phyloP scores from a whole-genome alignment of 2,329 filamentous ascomycete genomes.

The Fonsecaea multimorphosa region DNA sequence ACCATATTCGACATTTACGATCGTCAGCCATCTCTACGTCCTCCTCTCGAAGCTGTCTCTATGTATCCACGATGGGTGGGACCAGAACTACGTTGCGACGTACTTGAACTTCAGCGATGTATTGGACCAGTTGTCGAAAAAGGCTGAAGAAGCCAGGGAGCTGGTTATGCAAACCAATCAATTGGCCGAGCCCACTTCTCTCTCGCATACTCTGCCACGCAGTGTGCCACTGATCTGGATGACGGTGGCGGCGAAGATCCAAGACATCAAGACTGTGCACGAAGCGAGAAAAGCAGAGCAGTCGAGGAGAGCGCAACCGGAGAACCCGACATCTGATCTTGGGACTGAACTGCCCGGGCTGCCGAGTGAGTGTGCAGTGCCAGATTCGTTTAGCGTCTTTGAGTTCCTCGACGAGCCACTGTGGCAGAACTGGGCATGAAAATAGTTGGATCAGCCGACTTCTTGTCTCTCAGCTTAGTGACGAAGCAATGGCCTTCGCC shows the following conservation, averaged over 20 bases:
- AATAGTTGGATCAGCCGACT: too few relatives aligned
- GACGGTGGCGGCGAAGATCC: conserved; percentile 11
- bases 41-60: conserved; percentile 41
- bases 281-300: conserved; percentile 17
- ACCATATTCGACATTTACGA: conserved; percentile 54
- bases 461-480: too few relatives aligned
- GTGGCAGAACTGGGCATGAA: conserved; percentile 4
- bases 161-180: not conserved
- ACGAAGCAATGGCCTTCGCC: too few relatives aligned
- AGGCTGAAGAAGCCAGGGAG: conserved; percentile 35
- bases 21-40: conserved; percentile 55
- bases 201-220: not conserved
- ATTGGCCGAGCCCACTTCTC: not conserved
- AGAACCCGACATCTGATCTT: not conserved
- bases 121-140: conserved; percentile 34
- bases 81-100: conserved; percentile 38
- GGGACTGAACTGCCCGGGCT: not conserved
- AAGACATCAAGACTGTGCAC: conserved; percentile 20
- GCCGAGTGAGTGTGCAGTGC: not conserved
- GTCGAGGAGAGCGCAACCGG: not conserved
- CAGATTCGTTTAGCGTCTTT: not conserved
- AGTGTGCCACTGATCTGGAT: conserved; percentile 14
- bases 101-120: conserved; percentile 38
- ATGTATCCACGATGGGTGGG: conserved; percentile 40
- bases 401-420: conserved; percentile 5